A percentile compares a stretch with the other conserved stretches of the same genome.
Conservation (phyloP, 352 stramenopile species). For the Aphanomyces invadans region DNA sequence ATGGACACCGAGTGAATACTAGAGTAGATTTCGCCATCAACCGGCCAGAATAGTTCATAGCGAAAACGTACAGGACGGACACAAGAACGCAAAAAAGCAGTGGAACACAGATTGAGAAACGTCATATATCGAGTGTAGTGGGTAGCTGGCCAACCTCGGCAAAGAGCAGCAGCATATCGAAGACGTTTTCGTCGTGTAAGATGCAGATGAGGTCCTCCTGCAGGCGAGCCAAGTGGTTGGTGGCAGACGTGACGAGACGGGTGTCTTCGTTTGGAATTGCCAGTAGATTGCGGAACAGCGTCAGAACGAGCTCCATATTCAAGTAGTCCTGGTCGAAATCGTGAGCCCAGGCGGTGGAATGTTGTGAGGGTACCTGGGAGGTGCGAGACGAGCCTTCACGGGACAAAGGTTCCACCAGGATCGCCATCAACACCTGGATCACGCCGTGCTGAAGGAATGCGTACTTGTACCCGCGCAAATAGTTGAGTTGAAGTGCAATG, state of each 20-base stretch:
- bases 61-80: no score
- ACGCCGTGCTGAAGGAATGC: conserved; percentile 67
- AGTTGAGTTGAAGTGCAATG: conserved; percentile 70
- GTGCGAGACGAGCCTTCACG: conserved; percentile 49
- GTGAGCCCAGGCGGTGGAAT: no score
- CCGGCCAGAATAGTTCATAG: no score
- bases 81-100: neutral
- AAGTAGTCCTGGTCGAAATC: conserved; percentile 49
- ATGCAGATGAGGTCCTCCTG: conserved; percentile 75
- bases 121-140: neutral
- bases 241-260: conserved; percentile 72
- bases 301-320: conserved; percentile 84
- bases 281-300: conserved; percentile 73
- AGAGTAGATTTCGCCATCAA: no score
- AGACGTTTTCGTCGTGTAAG: conserved; percentile 74
- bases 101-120: neutral
- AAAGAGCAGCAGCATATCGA: conserved; percentile 83
- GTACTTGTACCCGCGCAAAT: conserved; percentile 77
- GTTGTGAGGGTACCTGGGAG: conserved; percentile 28
- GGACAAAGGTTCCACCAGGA: conserved; percentile 72
- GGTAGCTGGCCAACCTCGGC: conserved; percentile 34
- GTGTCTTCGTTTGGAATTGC: conserved; percentile 75
- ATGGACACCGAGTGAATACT: no score
- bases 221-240: conserved; percentile 63
- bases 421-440: conserved; percentile 77